Base-by-base conservation (phyloP, 306 rosid genomes). In the Rubus parviflorus region DNA sequence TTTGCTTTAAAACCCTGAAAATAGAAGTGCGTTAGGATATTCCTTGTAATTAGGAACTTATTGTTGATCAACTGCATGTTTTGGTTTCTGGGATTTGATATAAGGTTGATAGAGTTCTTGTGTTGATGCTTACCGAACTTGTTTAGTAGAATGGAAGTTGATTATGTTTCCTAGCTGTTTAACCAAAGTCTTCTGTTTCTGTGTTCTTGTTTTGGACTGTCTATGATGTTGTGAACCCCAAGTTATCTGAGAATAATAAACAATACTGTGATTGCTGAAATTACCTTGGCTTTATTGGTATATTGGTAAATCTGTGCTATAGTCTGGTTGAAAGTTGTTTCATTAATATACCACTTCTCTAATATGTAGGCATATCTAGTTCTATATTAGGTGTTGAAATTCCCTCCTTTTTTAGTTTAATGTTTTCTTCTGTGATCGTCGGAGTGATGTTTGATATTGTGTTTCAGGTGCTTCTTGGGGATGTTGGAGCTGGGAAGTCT, bases 401-500 rank as follows among this genome's bases (percentile, higher is more conserved):
- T 0, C n/a, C 40, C 49, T 66, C 3, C 6, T 0, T 47, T 11
- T 15, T 68, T 25, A 54, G 41, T 47, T 75, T 64, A 17, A 16
- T 25, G 56, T 23, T 38, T 3, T 51, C 30, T 71, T 64, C 1
- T 3, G 4, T 66, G 56, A 58, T 72, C 4, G 22, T 47, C 5
- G 2, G 52, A 61, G 8, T 60, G 66, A 51, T 45, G 23, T 71
- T 54, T 77, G 68, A 45, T 73, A 35, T 68, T 63, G 15, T 77
- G 66, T 53, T 77, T 62, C 80, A 87, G 91, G 91, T 87, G 71
- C 91, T 87, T 87, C 85, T 87, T 75, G 91, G 91, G 51, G 91
- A 87, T 79, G 91, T 85, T 74, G 91, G 91, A 77, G 91, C 91
- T 49, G 91, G 91, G 53, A 87, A 87, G 82, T 87, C 91, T 13